Base-by-base conservation (phyloP, 345 rosid genomes). In the Lepidium aucheri region DNA sequence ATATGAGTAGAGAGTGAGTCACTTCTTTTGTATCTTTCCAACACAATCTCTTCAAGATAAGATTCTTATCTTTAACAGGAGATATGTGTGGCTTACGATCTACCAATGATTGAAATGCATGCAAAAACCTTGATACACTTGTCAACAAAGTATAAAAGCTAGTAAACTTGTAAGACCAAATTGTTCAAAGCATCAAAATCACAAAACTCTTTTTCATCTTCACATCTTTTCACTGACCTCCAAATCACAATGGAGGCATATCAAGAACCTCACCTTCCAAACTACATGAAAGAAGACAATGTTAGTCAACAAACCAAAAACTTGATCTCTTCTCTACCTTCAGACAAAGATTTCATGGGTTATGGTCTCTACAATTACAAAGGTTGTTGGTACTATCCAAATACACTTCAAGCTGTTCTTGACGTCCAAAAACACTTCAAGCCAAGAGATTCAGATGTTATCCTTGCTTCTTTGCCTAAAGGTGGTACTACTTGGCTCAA, bases 401-500 rank as follows among this genome's bases (percentile, higher is more conserved):
- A 60, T 53, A 36, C 38, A 60, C 61, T 67, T 7, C 68, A 67
- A 67, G 62, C 52, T 17, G 55, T 67, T 26, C 61, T 72, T 50
- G 47, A 65, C 4, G 45, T 67, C 60, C 83, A 83, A 55, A 52
- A 60, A 4, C 70, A 83, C 44, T 87, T 87, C 43, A 75, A 71
- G 35, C 82, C 86, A 45, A 65, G 65, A 6, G 49, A 67, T 7
- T 35, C 72, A 14, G 90, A 87, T 63, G 43, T 83, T 46, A 58
- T 81, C 55, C 76, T 87, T 2, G 80, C 77, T 51, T 78, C 88
- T 47, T 67, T 70, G 43, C 93, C 93, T 8, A 87, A 87, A 60
- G 76, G 85, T 40, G 90, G 90, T 24, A 81, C 88, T 32, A 84
- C 88, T 5, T 87, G 93, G 90, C 50, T 84, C 7, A 84, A 87